Evolutionary conservation across 768 basidiomycete species (phyloP).

Genomic region (Nevesoporus exiguus): DNA sequence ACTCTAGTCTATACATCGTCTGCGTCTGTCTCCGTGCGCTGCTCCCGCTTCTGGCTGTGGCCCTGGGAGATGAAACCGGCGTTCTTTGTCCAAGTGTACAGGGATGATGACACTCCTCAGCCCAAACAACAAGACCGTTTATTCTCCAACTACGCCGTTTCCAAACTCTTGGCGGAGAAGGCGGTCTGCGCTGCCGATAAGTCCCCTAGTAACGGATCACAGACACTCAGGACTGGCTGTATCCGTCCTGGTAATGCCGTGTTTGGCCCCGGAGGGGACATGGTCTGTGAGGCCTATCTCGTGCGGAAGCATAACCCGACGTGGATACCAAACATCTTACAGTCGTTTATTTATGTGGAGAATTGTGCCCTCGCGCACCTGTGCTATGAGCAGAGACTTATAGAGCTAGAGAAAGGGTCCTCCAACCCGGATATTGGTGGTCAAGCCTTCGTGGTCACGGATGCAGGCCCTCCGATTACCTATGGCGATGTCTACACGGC

Average conservation of each 20-base stretch:
- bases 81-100: conserved; percentile 58
- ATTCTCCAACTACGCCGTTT: conserved; percentile 76
- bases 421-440: conserved; percentile 66
- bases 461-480: conserved; percentile 60
- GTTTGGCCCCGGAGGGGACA: conserved; percentile 73
- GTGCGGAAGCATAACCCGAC: conserved; percentile 56
- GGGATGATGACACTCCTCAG: conserved; percentile 52
- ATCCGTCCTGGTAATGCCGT: conserved; percentile 78
- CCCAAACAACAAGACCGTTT: conserved; percentile 58
- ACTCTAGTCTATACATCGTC: conserved; percentile 73
- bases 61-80: conserved; percentile 67
- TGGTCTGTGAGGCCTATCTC: conserved; percentile 62
- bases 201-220: conserved; percentile 27
- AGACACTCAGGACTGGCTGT: conserved; percentile 60
- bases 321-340: conserved; percentile 56
- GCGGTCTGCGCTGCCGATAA: conserved; percentile 42
- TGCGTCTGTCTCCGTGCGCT: conserved; percentile 56
- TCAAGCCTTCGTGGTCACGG: conserved; percentile 62
- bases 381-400: conserved; percentile 66
- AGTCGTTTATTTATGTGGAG: conserved; percentile 72
- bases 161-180: conserved; percentile 58
- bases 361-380: conserved; percentile 72
- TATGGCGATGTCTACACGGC: conserved; percentile 60
- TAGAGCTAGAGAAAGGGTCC: conserved; percentile 45
- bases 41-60: conserved; percentile 64